A percentile compares a stretch with the other conserved stretches of the same genome.
Conservation (phyloP, 139 green algal species). For the Coelastrella sp. region DNA sequence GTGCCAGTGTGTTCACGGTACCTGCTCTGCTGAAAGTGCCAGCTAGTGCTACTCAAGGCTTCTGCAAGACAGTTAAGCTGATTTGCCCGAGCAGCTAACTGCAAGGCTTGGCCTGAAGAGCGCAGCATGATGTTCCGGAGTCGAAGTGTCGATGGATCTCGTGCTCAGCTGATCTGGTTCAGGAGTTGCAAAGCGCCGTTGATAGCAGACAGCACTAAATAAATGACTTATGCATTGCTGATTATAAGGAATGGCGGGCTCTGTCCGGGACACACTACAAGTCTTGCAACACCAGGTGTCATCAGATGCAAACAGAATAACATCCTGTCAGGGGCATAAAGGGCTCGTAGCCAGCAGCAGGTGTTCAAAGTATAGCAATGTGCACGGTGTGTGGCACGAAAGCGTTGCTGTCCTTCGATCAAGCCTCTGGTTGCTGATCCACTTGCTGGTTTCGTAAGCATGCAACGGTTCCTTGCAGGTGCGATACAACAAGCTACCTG, state of each 20-base stretch:
- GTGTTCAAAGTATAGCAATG: background rate
- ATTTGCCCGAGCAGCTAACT: background rate
- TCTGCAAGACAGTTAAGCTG: slow-evolving; percentile 2
- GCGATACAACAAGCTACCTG: background rate
- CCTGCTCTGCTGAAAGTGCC: slow-evolving; percentile 21
- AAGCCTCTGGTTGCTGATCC: background rate
- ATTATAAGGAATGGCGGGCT: too few species aligned
- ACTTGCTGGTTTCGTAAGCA: slow-evolving; percentile 13
- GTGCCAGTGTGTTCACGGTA: background rate
- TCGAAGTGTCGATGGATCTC: background rate
- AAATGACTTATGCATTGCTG: too few species aligned
- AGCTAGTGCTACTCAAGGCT: slow-evolving; percentile 20
- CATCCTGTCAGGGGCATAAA: too few species aligned
- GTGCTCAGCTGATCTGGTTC: background rate
- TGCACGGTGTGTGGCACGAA: background rate
- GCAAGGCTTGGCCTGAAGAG: slow-evolving; percentile 23
- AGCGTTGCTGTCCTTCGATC: background rate
- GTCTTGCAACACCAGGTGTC: too few species aligned
- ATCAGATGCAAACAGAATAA: too few species aligned
- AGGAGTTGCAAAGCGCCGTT: background rate
- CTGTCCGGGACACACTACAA: too few species aligned
- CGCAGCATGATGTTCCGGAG: slow-evolving; percentile 36
- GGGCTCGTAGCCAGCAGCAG: too few species aligned
- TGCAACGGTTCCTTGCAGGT: slow-evolving; percentile 52
- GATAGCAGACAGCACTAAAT: background rate